These are phyloP conservation scores for Thinopyrum elongatum DNA, from an alignment of 176 grass and related monocot genomes.

Conservation along the genomic window DNA sequence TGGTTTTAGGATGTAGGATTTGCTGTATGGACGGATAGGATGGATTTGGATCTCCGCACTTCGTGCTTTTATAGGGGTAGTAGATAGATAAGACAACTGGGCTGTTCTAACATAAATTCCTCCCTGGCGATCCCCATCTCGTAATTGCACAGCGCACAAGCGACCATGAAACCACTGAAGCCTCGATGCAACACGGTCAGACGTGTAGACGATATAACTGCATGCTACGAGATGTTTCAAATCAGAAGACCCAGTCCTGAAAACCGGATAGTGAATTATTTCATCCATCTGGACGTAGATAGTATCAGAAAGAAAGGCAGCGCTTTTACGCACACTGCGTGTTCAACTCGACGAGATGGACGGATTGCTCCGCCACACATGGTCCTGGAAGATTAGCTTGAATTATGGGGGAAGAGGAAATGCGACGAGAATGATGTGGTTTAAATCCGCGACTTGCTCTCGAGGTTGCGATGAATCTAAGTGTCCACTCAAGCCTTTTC, in stretches of 20 bases:
- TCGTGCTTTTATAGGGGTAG: no score
- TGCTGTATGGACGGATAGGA: no score
- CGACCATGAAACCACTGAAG: background rate
- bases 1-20: no score
- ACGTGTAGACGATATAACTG: background rate
- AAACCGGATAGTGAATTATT: no score
- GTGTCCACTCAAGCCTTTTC: background rate
- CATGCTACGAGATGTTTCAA: no score
- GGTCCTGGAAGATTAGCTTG: background rate
- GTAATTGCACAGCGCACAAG: background rate
- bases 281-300: no score
- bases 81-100: no score
- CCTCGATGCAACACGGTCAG: background rate
- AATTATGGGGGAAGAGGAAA: constrained; percentile 32
- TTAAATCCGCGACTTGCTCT: background rate
- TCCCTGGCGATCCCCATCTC: background rate
- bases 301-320: no score
- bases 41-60: no score
- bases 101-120: background rate
- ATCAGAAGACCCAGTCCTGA: no score
- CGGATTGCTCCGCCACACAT: no score
- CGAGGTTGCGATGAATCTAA: background rate
- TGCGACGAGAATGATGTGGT: constrained; percentile 13
- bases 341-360: background rate
- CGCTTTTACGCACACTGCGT: background rate